These are phyloP conservation scores for Speleostelium caveatum DNA, from an alignment of 78 protist species.

Conservation along the genomic window DNA sequence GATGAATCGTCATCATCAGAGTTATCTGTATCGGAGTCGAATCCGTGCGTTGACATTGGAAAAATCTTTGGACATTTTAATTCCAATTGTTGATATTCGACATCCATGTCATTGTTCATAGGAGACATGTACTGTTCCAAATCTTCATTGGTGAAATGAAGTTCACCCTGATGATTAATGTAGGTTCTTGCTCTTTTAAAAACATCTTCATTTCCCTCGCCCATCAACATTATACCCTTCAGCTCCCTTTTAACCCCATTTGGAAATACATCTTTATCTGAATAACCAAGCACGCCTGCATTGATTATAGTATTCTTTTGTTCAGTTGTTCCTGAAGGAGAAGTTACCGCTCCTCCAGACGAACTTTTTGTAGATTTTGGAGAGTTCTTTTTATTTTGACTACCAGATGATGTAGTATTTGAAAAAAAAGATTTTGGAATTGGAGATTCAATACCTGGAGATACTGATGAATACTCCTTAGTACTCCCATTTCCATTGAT, in stretches of 20 bases:
- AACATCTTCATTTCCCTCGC: conserved; percentile 73
- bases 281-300: not conserved
- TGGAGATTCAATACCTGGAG: too few relatives aligned
- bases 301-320: too few relatives aligned
- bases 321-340: too few relatives aligned
- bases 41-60: conserved; percentile 33
- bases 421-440: too few relatives aligned
- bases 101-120: not conserved
- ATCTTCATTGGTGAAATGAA: conserved; percentile 62
- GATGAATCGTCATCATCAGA: not conserved
- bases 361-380: too few relatives aligned
- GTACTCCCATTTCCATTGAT: too few relatives aligned
- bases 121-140: conserved; percentile 57
- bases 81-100: not conserved
- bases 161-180: conserved; percentile 38
- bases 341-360: too few relatives aligned
- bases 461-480: too few relatives aligned
- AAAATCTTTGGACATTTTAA: not conserved
- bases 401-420: too few relatives aligned
- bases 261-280: conserved; percentile 58
- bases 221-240: conserved; percentile 60
- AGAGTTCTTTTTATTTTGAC: too few relatives aligned
- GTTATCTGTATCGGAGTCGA: conserved; percentile 2
- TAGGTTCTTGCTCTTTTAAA: conserved; percentile 58
- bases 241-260: conserved; percentile 42